These are phyloP conservation scores for Tulasnella sp. DNA, from an alignment of 768 basidiomycete species.

Conservation along the genomic window DNA sequence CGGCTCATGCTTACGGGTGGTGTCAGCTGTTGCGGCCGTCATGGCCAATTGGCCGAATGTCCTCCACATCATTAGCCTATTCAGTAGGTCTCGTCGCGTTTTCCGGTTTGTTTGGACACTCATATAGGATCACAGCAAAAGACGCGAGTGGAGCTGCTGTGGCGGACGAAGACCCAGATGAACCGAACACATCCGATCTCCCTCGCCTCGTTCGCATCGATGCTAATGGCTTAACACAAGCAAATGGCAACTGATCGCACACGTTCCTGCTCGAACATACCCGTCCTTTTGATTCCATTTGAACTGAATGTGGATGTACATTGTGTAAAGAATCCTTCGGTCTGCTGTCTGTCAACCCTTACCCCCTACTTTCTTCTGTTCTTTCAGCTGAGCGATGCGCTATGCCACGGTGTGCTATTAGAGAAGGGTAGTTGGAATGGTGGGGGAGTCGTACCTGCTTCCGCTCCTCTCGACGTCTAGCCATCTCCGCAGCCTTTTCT, in stretches of 20 bases:
- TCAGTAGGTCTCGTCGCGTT: slow-evolving; percentile 22
- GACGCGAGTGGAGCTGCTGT: slow-evolving; percentile 2
- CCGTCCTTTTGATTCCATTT: no score
- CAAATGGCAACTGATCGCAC: not conserved
- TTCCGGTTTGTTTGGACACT: no score
- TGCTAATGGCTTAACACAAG: not conserved
- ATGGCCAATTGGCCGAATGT: slow-evolving; percentile 31
- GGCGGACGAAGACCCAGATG: not conserved
- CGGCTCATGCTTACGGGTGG: not conserved
- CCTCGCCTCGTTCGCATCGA: slow-evolving; percentile 18
- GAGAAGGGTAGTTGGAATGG: not conserved
- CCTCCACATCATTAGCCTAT: slow-evolving; percentile 28
- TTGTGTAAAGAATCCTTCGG: not conserved
- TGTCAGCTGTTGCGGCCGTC: slow-evolving; percentile 27
- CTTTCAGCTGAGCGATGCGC: slow-evolving; percentile 71
- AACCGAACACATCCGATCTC: not conserved
- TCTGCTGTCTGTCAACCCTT: not conserved
- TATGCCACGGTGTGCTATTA: slow-evolving; percentile 22
- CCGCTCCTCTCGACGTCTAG: slow-evolving; percentile 79
- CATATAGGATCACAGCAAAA: not conserved
- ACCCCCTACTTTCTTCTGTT: slow-evolving; percentile 46
- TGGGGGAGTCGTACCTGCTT: slow-evolving; percentile 48
- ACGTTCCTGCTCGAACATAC: no score
- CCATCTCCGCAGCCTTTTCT: slow-evolving; percentile 90
- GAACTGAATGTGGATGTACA: no score